A percentile compares a stretch with the other conserved stretches of the same genome.
Evolutionary conservation across 2,329 filamentous ascomycete species (phyloP).

Genomic region (Decorospora gaudefroyi): DNA sequence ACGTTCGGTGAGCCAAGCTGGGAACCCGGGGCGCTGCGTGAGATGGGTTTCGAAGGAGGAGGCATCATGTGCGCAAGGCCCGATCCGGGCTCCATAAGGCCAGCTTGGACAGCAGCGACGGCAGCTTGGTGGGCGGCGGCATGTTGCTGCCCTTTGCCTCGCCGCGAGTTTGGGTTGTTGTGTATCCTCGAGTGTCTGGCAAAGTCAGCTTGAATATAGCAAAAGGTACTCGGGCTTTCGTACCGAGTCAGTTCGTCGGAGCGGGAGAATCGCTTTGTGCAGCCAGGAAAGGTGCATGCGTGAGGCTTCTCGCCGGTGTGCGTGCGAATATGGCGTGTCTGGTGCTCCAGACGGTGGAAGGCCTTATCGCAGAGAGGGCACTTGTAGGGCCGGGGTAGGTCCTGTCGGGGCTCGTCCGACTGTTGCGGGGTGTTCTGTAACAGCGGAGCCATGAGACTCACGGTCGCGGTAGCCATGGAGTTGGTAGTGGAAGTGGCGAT

Average conservation of each 20-base stretch:
- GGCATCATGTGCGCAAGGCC: conserved; percentile 72
- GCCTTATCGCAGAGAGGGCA: conserved; percentile 98
- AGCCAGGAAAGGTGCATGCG: conserved; percentile 91
- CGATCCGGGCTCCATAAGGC: conserved; percentile 57
- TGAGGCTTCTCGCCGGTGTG: conserved; percentile 99
- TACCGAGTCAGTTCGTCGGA: conserved; percentile 84
- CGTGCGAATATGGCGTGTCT: conserved; percentile 88
- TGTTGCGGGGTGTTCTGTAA: conserved; percentile 60
- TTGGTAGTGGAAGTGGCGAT: conserved; percentile 11
- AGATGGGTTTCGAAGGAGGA: conserved; percentile 71
- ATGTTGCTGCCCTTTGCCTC: conserved; percentile 79
- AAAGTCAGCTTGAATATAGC: conserved; percentile 14
- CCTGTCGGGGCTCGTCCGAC: conserved; percentile 66
- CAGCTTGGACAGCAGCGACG: conserved; percentile 56
- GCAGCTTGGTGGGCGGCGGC: conserved; percentile 63
- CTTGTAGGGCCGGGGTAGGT: conserved; percentile 96
- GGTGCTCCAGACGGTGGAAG: conserved; percentile 96
- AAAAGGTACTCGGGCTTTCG: background rate
- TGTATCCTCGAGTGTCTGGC: conserved; percentile 91
- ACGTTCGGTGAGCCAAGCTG: conserved; percentile 91
- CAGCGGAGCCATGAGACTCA: conserved; percentile 59
- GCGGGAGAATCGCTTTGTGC: conserved; percentile 94
- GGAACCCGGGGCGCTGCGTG: conserved; percentile 85
- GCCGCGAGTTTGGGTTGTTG: conserved; percentile 95
- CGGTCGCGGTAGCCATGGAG: conserved; percentile 52